These are phyloP conservation scores for Dactylellina sp. DNA, from an alignment of 2,329 filamentous ascomycete species.

Conservation along the genomic window DNA sequence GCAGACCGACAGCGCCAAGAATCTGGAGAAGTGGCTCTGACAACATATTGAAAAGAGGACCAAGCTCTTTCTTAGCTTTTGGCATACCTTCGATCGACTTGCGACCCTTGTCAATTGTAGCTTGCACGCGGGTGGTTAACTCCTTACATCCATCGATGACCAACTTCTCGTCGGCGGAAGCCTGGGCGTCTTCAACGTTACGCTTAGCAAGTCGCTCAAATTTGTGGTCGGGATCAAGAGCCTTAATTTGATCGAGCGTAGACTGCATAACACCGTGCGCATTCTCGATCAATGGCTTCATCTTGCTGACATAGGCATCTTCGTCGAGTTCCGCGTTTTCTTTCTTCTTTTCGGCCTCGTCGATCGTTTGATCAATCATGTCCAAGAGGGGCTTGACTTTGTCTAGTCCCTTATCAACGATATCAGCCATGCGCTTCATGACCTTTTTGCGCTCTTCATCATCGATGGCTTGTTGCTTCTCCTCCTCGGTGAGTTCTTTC, in stretches of 20 bases:
- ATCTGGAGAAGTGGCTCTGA: conserved; percentile 90
- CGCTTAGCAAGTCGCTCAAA: conserved; percentile 88
- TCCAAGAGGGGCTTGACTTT: conserved; percentile 86
- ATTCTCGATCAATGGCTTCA: conserved; percentile 89
- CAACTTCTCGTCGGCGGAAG: conserved; percentile 83
- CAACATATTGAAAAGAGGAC: conserved; percentile 85
- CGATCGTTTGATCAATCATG: conserved; percentile 85
- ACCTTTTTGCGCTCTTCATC: conserved; percentile 74
- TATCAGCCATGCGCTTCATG: conserved; percentile 78
- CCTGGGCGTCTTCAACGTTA: conserved; percentile 76
- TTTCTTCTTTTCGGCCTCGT: conserved; percentile 81
- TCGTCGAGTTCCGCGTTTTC: conserved; percentile 82
- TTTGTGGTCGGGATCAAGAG: conserved; percentile 86
- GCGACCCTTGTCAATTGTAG: conserved; percentile 87
- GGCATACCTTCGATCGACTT: conserved; percentile 91
- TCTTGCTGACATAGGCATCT: conserved; percentile 84
- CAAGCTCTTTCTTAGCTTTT: conserved; percentile 92
- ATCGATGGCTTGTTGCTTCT: conserved; percentile 69
- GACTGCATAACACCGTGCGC: conserved; percentile 84
- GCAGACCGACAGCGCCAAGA: conserved; percentile 79
- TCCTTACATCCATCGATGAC: conserved; percentile 88
- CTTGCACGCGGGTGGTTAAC: conserved; percentile 71
- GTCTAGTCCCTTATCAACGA: conserved; percentile 82
- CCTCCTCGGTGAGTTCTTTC: conserved; percentile 63
- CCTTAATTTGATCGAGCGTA: conserved; percentile 86